Evolutionary conservation across 768 basidiomycete genomes (phyloP), one percentile per base, ranked within the genome.

Genomic region (Podaxis mareebaensis): DNA sequence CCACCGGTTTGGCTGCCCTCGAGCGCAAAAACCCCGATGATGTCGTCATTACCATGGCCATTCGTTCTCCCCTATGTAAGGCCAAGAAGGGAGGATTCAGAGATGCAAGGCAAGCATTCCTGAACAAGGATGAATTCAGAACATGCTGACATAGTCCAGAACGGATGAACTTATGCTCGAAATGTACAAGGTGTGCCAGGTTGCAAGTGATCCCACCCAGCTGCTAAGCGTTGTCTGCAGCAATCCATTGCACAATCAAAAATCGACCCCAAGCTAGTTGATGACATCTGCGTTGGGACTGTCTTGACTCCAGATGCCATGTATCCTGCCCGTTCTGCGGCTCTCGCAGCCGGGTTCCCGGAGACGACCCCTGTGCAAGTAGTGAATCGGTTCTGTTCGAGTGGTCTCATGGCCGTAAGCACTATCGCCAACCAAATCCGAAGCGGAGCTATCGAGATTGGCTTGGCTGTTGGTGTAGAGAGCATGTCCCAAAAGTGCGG

Each of bases 331-430:
- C 83, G 92, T 46, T 78, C 85, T 46, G 88, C 93, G 7, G 85
- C 90, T 24, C 81, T 95, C 48, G 88, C 91, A 3, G 93, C 93
- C 13, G 93, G 93, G 10, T 85, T 90, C 66, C 92, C 93, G 0
- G 88, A 89, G n/a, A 80, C 79, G 4, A 88, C 90, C 5, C 91
- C 93, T 0, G 75, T 92, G 10, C 87, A 93, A 70, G 81, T 80
- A 26, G 76, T 94, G 68, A 93, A 94, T 71, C 79, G 93, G 33
- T 92, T 92, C 73, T 95, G 92, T 70, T 91, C 91, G 2, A 90
- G 87, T 64, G 92, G 92, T 26, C 83, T 95, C n/a, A 92, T 93
- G 89, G 90, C 93, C 12, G 81, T 89, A 33, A 90, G 89, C 10
- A 81, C 83, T 33, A 86, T 94, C 61, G 83, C 90, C 22, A 93